phyloP scores from a whole-genome alignment of 495 filamentous ascomycete species.

The Durotheca rogersii region DNA sequence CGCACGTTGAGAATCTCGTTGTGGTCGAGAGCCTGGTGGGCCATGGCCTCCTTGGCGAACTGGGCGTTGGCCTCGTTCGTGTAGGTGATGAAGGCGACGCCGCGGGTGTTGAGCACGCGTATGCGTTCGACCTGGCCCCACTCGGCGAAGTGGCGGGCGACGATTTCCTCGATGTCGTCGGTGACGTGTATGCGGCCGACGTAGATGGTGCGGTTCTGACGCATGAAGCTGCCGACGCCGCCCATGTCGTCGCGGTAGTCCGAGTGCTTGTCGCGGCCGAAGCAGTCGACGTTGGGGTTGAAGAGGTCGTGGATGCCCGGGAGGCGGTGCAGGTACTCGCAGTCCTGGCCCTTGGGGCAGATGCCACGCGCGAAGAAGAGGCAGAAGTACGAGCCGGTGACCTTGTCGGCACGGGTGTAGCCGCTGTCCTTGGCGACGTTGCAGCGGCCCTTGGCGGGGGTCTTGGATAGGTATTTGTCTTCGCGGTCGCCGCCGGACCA shows the following conservation, averaged over 20 bases:
- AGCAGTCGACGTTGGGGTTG: constrained; percentile 88
- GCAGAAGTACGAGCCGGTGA: constrained; percentile 80
- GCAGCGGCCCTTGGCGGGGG: constrained; percentile 70
- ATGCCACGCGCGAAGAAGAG: constrained; percentile 82
- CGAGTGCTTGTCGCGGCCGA: constrained; percentile 81
- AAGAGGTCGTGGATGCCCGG: constrained; percentile 81
- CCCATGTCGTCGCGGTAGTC: constrained; percentile 98
- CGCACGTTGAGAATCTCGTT: constrained; percentile 91
- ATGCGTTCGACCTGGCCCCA: constrained; percentile 90
- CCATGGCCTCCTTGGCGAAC: constrained; percentile 92
- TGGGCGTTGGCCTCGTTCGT: constrained; percentile 81
- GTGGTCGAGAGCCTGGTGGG: constrained; percentile 78
- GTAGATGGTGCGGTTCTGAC: constrained; percentile 91
- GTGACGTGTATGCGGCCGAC: constrained; percentile 90
- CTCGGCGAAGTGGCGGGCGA: constrained; percentile 87
- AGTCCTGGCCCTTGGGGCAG: constrained; percentile 84
- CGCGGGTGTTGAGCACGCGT: constrained; percentile 84
- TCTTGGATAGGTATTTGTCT: constrained; percentile 80
- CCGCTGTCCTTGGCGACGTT: constrained; percentile 79
- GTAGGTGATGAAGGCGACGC: constrained; percentile 81
- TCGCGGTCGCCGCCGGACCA: constrained; percentile 94
- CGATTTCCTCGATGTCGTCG: constrained; percentile 98
- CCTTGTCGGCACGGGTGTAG: constrained; percentile 83
- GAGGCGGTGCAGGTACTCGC: constrained; percentile 89
- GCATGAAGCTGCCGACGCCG: constrained; percentile 84